These are phyloP conservation scores for Diaporthe sp. DNA, from an alignment of 2,329 filamentous ascomycete species.

Conservation along the genomic window DNA sequence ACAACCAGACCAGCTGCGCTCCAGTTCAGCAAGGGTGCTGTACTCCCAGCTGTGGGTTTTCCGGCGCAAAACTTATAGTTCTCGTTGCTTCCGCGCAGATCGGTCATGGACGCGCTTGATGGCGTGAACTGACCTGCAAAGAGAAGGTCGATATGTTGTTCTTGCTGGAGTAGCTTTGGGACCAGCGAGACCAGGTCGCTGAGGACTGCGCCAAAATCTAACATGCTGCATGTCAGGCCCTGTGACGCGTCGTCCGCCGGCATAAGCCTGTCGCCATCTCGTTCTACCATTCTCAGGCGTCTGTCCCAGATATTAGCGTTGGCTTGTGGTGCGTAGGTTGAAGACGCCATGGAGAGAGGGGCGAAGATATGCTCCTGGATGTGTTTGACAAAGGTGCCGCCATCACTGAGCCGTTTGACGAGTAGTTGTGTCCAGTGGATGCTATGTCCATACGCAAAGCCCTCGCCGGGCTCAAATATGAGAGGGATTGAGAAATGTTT, in stretches of 20 bases:
- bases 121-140: not conserved
- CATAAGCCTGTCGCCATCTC: constrained; percentile 2
- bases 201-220: not conserved
- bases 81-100: not conserved
- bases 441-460: constrained; percentile 12
- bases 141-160: not conserved
- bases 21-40: not conserved
- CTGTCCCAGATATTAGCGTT: not conserved
- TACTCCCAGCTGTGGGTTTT: not conserved
- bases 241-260: not conserved
- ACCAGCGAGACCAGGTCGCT: not conserved
- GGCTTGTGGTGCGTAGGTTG: not conserved
- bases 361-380: not conserved
- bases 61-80: not conserved
- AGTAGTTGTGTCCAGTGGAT: constrained; percentile 16
- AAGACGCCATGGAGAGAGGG: not conserved
- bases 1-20: constrained; percentile 20
- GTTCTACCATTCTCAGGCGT: constrained; percentile 8
- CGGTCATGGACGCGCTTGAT: not conserved
- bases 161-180: not conserved
- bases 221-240: constrained; percentile 3
- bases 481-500: constrained; percentile 4
- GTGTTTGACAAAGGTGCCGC: not conserved
- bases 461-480: constrained; percentile 2
- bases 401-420: not conserved